phyloP scores from a whole-genome alignment of 1,284 basidiomycete species.

The Trichosporon coremiiforme region DNA sequence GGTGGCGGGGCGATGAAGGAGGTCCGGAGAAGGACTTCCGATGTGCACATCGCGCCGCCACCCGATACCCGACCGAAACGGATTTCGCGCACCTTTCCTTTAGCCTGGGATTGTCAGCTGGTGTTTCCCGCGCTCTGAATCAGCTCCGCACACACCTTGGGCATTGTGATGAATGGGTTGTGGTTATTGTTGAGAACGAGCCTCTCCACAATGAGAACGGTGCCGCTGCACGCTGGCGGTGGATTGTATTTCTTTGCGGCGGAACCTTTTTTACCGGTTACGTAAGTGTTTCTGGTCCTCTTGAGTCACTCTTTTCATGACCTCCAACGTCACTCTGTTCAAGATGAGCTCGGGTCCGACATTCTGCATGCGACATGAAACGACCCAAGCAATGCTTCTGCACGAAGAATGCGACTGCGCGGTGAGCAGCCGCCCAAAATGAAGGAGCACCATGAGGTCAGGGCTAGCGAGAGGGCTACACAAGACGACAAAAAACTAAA shows the following conservation, averaged over 20 bases:
- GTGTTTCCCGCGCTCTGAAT: not conserved
- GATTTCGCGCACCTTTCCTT: constrained; percentile 47
- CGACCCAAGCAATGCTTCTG: not conserved
- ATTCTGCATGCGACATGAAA: not conserved
- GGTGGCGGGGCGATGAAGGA: not conserved
- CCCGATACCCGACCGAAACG: not conserved
- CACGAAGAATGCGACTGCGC: not conserved
- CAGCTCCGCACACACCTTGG: constrained; percentile 39
- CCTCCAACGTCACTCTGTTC: not conserved
- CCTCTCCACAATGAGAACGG: constrained; percentile 9
- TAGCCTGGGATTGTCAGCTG: constrained; percentile 41
- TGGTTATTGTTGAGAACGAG: constrained; percentile 14
- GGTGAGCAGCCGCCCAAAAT: not conserved
- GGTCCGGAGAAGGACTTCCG: constrained; percentile 2
- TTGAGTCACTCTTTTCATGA: not conserved
- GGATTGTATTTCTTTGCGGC: constrained; percentile 12
- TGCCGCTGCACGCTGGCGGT: constrained; percentile 6
- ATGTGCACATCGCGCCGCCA: not conserved
- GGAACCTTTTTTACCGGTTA: not conserved
- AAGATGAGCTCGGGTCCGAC: not conserved
- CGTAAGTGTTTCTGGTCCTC: not conserved
- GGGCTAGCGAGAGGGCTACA: not conserved
- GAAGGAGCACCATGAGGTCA: not conserved
- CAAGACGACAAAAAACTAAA: not conserved
- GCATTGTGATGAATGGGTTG: constrained; percentile 40